These are phyloP conservation scores for Blattamonas nauphoetae DNA, from an alignment of 78 protist genomes.

Conservation along the genomic window DNA sequence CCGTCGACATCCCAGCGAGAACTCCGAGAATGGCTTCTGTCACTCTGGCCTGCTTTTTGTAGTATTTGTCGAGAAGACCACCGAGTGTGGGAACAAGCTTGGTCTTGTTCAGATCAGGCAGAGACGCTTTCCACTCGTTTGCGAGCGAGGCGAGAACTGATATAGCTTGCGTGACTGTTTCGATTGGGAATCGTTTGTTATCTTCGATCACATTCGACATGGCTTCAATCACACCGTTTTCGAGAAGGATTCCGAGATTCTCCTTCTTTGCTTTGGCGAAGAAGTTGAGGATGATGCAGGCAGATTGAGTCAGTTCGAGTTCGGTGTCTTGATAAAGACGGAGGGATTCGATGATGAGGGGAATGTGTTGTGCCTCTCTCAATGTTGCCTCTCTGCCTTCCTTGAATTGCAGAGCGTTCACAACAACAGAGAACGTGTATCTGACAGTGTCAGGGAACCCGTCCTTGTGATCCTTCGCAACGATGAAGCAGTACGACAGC, in stretches of 20 bases:
- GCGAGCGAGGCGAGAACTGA: background rate
- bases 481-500: background rate
- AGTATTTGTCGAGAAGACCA: background rate
- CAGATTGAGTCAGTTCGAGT: background rate
- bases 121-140: background rate
- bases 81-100: background rate
- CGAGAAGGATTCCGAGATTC: background rate
- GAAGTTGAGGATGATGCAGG: background rate
- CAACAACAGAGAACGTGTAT: background rate
- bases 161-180: background rate
- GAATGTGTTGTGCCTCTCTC: background rate
- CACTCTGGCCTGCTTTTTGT: background rate
- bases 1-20: background rate
- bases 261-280: background rate
- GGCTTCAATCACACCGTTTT: background rate
- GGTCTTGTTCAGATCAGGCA: background rate
- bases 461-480: background rate
- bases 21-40: background rate
- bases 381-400: background rate
- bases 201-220: background rate
- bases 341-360: background rate
- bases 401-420: background rate
- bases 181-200: background rate
- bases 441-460: background rate
- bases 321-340: background rate